phyloP scores from a whole-genome alignment of 2,329 filamentous ascomycete species.

The Cordyceps tenuipes region DNA sequence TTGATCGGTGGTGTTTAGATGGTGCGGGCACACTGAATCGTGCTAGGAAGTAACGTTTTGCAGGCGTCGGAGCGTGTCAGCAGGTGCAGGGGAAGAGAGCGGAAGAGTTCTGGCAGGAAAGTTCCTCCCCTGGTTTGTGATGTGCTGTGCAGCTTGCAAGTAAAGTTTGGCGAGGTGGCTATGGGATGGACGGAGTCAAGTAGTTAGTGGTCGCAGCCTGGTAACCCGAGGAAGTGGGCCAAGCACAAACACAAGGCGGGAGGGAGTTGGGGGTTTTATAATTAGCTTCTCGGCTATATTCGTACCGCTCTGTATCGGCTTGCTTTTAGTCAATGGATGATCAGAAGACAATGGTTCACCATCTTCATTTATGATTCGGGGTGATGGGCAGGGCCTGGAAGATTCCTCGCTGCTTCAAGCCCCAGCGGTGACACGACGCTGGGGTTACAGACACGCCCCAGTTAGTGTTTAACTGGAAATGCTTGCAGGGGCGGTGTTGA shows the following conservation, averaged over 20 bases:
- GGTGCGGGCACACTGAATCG: constrained; percentile 2
- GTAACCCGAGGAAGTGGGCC: constrained; percentile 8
- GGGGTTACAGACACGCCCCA: neutral
- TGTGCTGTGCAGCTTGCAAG: constrained; percentile 4
- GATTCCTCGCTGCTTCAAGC: neutral
- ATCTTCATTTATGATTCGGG: neutral
- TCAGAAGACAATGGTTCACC: neutral
- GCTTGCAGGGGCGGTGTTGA: neutral
- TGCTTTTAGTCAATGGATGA: constrained; percentile 5
- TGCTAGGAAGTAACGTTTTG: neutral
- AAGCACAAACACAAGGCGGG: neutral
- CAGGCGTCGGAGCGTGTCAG: neutral
- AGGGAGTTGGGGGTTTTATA: neutral
- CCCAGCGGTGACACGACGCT: neutral
- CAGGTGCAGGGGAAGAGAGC: neutral
- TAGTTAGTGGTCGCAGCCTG: constrained; percentile 7
- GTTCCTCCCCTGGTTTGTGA: neutral
- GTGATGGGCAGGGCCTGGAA: neutral
- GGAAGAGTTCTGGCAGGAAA: neutral
- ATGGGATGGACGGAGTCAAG: constrained; percentile 12
- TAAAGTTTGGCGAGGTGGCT: neutral
- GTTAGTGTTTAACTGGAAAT: neutral
- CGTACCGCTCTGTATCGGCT: neutral
- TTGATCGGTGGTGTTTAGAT: neutral
- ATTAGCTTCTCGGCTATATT: neutral